phyloP scores from a whole-genome alignment of 495 filamentous ascomycete species.

The Xylona heveae region DNA sequence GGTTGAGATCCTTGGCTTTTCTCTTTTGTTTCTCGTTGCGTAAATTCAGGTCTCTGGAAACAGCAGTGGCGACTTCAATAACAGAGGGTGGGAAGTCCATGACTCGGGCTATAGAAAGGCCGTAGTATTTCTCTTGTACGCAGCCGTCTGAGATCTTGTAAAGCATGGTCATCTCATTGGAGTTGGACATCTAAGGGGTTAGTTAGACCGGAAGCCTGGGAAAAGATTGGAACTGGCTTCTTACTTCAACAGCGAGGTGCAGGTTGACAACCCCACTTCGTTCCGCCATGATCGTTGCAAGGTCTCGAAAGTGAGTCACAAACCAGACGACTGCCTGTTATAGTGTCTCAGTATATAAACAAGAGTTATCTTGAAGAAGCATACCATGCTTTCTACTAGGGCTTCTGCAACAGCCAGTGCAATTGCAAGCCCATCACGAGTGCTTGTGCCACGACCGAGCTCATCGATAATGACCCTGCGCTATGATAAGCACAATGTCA shows the following conservation, averaged over 20 bases:
- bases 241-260: slow-evolving; percentile 55
- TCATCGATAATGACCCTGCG: slow-evolving; percentile 67
- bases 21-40: slow-evolving; percentile 31
- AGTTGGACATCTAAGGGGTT: slow-evolving; percentile 13
- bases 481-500: slow-evolving; percentile 4
- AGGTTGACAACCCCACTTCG: slow-evolving; percentile 57
- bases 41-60: slow-evolving; percentile 36
- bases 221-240: too few species aligned
- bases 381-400: slow-evolving; percentile 41
- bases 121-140: slow-evolving; percentile 55
- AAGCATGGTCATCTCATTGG: slow-evolving; percentile 51
- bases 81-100: slow-evolving; percentile 49
- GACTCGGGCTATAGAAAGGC: slow-evolving; percentile 51
- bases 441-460: slow-evolving; percentile 79
- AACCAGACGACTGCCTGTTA: slow-evolving; percentile 57
- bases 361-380: neutral
- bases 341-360: neutral
- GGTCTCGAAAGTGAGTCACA: slow-evolving; percentile 73
- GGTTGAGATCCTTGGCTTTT: slow-evolving; percentile 28
- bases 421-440: slow-evolving; percentile 69
- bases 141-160: slow-evolving; percentile 58
- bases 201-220: too few species aligned
- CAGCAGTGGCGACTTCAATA: slow-evolving; percentile 40
- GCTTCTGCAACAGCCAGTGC: slow-evolving; percentile 80
- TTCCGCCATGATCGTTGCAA: slow-evolving; percentile 55